Percentiles rank a stretch among this genome's conserved stretches.
phyloP scores from a whole-genome alignment of 2,329 filamentous ascomycete species.

The Ascochyta viciae-villosae region DNA sequence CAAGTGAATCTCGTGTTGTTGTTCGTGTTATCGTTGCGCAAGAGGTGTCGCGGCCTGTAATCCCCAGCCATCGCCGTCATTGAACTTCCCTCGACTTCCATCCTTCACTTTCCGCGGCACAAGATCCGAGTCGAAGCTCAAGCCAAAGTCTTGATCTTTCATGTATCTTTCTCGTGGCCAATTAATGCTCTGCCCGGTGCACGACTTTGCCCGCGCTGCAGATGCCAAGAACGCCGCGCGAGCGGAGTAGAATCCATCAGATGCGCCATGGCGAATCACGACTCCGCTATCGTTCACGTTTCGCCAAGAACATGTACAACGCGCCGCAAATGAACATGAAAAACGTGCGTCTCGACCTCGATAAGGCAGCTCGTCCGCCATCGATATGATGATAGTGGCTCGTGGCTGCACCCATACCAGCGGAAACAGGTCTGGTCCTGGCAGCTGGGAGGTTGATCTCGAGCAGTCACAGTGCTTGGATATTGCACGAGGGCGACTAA shows the following conservation, averaged over 20 bases:
- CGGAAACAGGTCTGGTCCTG: constrained; percentile 27
- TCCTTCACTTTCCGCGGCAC: background rate
- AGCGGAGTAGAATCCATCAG: constrained; percentile 8
- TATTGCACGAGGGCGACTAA: constrained; percentile 38
- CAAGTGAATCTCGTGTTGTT: background rate
- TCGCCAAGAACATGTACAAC: constrained; percentile 25
- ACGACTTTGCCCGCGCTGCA: constrained; percentile 9
- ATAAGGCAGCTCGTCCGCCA: constrained; percentile 36
- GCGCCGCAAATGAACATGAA: constrained; percentile 15
- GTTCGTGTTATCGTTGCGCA: background rate
- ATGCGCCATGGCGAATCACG: constrained; percentile 26
- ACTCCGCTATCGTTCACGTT: constrained; percentile 26
- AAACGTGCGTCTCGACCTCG: constrained; percentile 24
- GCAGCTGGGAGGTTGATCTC: constrained; percentile 27
- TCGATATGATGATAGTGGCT: constrained; percentile 29
- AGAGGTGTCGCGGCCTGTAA: background rate
- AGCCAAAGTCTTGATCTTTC: constrained; percentile 7
- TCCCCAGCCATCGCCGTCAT: background rate
- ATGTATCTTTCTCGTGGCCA: background rate
- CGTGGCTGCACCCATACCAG: constrained; percentile 17
- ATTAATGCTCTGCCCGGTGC: background rate
- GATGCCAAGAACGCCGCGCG: constrained; percentile 24
- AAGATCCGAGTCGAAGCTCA: constrained; percentile 15
- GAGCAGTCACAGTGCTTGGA: constrained; percentile 42
- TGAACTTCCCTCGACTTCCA: background rate